Conservation (phyloP, 2,329 filamentous ascomycete genomes). For the Epichloe festucae region DNA sequence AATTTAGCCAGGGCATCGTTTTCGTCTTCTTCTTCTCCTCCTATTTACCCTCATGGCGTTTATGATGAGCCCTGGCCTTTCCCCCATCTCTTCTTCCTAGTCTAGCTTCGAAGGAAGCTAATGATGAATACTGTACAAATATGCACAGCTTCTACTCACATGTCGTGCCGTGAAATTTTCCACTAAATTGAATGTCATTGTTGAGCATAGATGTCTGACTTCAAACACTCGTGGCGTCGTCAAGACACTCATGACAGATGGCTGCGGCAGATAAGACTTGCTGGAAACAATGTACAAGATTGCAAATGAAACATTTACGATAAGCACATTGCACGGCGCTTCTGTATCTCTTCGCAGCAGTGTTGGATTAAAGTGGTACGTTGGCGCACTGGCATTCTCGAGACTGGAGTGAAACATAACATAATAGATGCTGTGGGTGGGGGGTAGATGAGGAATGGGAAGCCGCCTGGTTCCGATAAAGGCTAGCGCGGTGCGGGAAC, state of each 20-base stretch:
- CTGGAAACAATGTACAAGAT: no score
- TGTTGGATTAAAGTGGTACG: neutral
- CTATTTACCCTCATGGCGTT: neutral
- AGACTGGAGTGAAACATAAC: slow-evolving; percentile 4
- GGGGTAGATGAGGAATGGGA: no score
- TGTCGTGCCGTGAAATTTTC: no score
- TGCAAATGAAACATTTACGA: no score
- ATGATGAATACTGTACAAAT: slow-evolving; percentile 1
- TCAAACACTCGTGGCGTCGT: no score
- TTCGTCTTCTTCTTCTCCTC: neutral
- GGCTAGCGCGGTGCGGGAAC: neutral
- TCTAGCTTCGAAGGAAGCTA: neutral
- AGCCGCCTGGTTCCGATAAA: neutral
- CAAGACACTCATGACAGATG: no score
- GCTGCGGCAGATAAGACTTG: no score
- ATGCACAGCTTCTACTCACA: neutral
- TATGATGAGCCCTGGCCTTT: neutral
- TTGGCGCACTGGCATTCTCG: neutral
- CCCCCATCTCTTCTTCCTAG: neutral
- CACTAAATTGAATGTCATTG: no score
- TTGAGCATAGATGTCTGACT: no score
- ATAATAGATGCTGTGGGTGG: neutral
- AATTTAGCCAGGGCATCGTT: neutral
- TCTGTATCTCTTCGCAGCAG: no score
- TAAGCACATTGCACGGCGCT: no score